Base-by-base conservation (phyloP, 2,329 filamentous ascomycete species). In the Cryphonectria radicalis region DNA sequence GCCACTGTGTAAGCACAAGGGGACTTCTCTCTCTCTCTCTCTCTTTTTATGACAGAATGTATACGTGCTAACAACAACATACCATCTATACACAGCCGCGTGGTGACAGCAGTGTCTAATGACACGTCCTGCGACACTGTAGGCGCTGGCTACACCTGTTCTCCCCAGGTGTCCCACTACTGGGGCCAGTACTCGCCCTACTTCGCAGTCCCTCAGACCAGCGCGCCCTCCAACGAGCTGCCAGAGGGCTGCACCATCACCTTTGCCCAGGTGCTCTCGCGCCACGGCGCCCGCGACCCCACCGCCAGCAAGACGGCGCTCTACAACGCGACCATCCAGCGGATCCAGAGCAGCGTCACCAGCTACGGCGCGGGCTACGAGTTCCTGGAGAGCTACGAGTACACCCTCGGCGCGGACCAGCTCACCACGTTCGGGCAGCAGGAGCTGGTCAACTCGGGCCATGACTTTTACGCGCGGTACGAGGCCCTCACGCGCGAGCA, bases 121-220 rank as follows among this genome's bases (percentile, higher is more conserved):
- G 46, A 50, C 59, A 53, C 53, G 57, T 70, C 63, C 73, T 91
- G 89, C 80, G 87, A 89, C 77, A 85, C 83, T 7, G 80, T 87
- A 50, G 77, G 85, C 59, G 74, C 82, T 53, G 91, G 91, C 71
- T 92, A 90, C 79, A 86, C 88, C 74, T 94, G 92, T 80, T 84
- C 85, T 64, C 80, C 87, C 4, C 79, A 86, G 43, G 86, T 91
- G 62, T 89, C 90, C 1, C 91, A 90, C 75, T 87, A 85, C 69
- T 97, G 94, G 93, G 95, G 94, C 70, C 94, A 95, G 79, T 97
- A 97, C 80, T 92, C 93, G 25, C 93, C 94, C 1, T 97, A 90
- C 82, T 97, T 93, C 81, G 87, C 91, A 0, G 91, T 95, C 0
- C 87, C 90, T 8, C 67, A 69, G 43, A 28, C 35, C 35, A 94